A percentile compares a stretch with the other conserved stretches of the same genome.
These are phyloP conservation scores for Eragrostis curvula DNA, from an alignment of 176 grass and related monocot genomes.

Conservation along the genomic window DNA sequence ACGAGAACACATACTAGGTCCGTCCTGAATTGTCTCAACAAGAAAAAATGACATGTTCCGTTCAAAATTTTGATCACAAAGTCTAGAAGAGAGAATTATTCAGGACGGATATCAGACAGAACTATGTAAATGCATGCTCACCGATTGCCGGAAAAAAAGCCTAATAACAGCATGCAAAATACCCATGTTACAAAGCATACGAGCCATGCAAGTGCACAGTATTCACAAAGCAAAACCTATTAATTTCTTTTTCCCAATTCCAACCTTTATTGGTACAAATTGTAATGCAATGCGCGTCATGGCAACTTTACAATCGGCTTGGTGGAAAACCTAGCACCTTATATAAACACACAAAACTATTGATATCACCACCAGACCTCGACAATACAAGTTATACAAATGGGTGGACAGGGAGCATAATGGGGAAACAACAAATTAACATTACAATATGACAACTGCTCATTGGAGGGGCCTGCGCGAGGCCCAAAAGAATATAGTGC, in stretches of 20 bases:
- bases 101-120: neutral
- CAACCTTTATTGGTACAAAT: conserved; percentile 60
- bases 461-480: conserved; percentile 38
- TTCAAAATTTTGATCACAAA: too few relatives aligned
- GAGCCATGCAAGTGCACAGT: neutral
- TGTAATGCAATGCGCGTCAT: conserved; percentile 57
- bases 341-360: conserved; percentile 80
- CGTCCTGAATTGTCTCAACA: too few relatives aligned
- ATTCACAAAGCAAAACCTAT: conserved; percentile 38
- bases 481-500: conserved; percentile 70
- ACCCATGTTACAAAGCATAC: neutral
- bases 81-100: too few relatives aligned
- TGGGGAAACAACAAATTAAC: conserved; percentile 37
- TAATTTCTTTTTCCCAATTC: conserved; percentile 41
- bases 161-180: neutral
- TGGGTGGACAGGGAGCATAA: conserved; percentile 6
- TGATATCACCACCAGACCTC: conserved; percentile 51
- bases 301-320: conserved; percentile 73
- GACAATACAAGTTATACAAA: conserved; percentile 43
- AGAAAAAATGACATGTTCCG: too few relatives aligned
- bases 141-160: neutral
- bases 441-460: conserved; percentile 62
- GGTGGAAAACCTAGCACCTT: conserved; percentile 49
- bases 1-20: too few relatives aligned
- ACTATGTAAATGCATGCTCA: neutral